Conservation (phyloP, 495 filamentous ascomycete species). For the Bathelium albidoporum region DNA sequence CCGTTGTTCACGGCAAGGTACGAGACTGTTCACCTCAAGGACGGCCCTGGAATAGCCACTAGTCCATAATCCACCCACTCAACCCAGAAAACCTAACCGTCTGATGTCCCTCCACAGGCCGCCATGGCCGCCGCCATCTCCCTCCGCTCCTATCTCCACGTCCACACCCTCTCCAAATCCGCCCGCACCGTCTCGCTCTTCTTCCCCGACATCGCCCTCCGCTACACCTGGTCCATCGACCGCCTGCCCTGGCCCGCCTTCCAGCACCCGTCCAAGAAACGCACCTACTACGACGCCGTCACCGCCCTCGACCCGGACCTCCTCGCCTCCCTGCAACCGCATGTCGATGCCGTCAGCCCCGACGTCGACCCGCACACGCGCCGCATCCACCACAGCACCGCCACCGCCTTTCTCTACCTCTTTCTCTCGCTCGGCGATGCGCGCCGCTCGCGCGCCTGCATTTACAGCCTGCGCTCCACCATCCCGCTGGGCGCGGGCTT, state of each 20-base stretch:
- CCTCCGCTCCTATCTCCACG: constrained; percentile 87
- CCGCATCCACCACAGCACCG: constrained; percentile 71
- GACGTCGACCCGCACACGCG: constrained; percentile 51
- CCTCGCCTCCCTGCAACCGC: constrained; percentile 63
- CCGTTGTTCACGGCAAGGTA: constrained; percentile 83
- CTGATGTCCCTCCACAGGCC: constrained; percentile 37
- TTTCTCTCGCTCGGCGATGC: constrained; percentile 72
- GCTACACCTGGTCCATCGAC: constrained; percentile 88
- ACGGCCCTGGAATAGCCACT: not conserved
- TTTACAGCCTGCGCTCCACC: constrained; percentile 87
- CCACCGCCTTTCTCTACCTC: constrained; percentile 81
- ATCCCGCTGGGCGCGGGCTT: constrained; percentile 88
- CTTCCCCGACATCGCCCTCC: constrained; percentile 76
- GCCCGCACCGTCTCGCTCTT: constrained; percentile 71
- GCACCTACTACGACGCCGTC: constrained; percentile 82
- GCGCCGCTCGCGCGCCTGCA: constrained; percentile 61
- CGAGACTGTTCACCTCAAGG: not conserved
- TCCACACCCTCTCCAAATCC: constrained; percentile 81
- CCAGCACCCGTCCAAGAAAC: constrained; percentile 70
- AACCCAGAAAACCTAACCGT: not conserved
- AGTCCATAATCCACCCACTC: constrained; percentile 27
- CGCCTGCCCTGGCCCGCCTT: constrained; percentile 77
- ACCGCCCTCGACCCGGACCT: constrained; percentile 76
- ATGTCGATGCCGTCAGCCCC: constrained; percentile 57
- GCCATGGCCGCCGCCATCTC: constrained; percentile 92